Base-by-base conservation (phyloP, 495 filamentous ascomycete species). In the Trichoderma gamsii region DNA sequence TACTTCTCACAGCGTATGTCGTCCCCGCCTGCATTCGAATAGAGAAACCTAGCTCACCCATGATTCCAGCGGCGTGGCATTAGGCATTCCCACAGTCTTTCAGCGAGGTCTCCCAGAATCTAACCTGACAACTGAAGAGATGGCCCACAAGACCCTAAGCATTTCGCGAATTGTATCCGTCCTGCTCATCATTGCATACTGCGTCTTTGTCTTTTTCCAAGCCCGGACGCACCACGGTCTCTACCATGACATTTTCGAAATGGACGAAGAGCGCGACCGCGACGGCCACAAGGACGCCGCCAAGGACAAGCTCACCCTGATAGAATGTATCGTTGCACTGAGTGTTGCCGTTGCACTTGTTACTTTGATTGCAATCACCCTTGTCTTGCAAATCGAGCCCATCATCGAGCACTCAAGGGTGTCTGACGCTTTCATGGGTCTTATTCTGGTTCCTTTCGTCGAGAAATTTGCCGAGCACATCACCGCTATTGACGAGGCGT, bases 401-500 rank as follows among this genome's bases (percentile, higher is more conserved):
- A 87, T 97, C 12, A 92, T 96, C 18, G 70, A 74, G 61, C 65
- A 87, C 49, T 81, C 80, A 21, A 75, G 82, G 59, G 82, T 97
- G 21, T 88, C 85, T 1, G 93, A 97, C 72, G 86, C 87, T 23
- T 93, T 93, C 74, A 85, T 93, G 77, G 91, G 91, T 65, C 78
- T 93, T 69, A 91, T 92, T 66, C 80, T 92, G 3, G 80, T 92
- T 0, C 94, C 93, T 3, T 81, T 97, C 1, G 93, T 97, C 9
- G 93, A 97, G 73, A 97, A 97, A 74, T 89, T 88, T 0, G 92
- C 92, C 12, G 93, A 97, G 80, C 93, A 97, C 75, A 77, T 97
- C 46, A 96, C 90, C 0, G 91, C 93, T 15, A 78, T 97, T 59
- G 93, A 97, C 76, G 93, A 97, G 81, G 94, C 93, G 12, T 96